These are phyloP conservation scores for Wickerhamomyces subpelliculosus DNA, from an alignment of 805 yeast genomes.

Conservation along the genomic window DNA sequence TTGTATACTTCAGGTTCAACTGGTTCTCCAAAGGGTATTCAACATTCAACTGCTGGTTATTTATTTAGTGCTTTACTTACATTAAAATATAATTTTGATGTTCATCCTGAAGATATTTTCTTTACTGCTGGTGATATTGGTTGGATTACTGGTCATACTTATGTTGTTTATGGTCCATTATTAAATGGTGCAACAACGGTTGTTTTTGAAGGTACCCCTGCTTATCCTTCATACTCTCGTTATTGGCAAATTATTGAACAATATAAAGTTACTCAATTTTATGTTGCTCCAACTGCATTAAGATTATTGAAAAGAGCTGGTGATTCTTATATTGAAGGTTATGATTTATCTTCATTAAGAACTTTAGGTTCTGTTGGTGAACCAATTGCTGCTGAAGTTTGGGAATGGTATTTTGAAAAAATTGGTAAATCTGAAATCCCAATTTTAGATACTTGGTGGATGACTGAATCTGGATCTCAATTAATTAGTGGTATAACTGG, in stretches of 20 bases:
- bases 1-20: constrained; percentile 84
- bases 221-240: constrained; percentile 74
- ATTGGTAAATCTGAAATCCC: constrained; percentile 65
- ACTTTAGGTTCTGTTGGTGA: constrained; percentile 80
- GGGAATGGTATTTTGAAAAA: constrained; percentile 79
- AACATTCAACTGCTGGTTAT: constrained; percentile 77
- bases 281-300: constrained; percentile 81
- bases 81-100: constrained; percentile 70
- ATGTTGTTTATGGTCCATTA: constrained; percentile 77
- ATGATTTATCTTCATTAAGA: constrained; percentile 59
- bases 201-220: constrained; percentile 84
- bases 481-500: constrained; percentile 72
- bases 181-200: constrained; percentile 70
- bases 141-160: constrained; percentile 88
- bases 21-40: constrained; percentile 85
- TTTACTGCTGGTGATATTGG: constrained; percentile 91
- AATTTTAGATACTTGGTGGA: constrained; percentile 83
- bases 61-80: constrained; percentile 67
- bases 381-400: constrained; percentile 78
- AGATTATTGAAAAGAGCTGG: constrained; percentile 74
- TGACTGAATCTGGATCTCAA: constrained; percentile 82
- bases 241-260: constrained; percentile 73
- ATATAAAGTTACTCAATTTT: constrained; percentile 69
- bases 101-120: constrained; percentile 64
- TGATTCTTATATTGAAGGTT: constrained; percentile 49